Evolutionary conservation across 768 basidiomycete genomes (phyloP).

Genomic region (Xerocomellus amylosporus): DNA sequence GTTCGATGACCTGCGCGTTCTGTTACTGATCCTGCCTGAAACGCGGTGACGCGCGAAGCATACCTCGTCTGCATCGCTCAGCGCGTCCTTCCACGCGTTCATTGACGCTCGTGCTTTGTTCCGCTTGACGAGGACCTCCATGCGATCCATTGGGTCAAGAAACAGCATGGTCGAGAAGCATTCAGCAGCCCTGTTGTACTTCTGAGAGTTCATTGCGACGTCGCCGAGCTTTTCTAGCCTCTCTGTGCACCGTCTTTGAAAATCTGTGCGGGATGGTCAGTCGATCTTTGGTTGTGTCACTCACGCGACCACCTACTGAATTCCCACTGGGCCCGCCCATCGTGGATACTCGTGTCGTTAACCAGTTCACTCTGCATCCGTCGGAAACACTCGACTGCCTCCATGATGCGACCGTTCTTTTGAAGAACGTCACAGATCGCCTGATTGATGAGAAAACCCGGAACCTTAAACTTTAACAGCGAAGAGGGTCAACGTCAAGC

Average conservation of each 20-base stretch:
- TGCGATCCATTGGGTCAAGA: too few relatives aligned
- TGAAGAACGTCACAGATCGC: background rate
- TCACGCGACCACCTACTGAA: background rate
- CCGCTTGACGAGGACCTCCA: too few relatives aligned
- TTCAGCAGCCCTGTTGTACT: too few relatives aligned
- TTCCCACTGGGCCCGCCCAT: background rate
- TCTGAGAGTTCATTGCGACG: too few relatives aligned
- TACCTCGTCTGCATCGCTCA: too few relatives aligned
- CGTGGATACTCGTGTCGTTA: background rate
- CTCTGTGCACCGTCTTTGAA: background rate
- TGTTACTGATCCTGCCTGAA: background rate
- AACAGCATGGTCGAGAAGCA: too few relatives aligned
- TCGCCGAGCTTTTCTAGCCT: too few relatives aligned
- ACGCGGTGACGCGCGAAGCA: too few relatives aligned
- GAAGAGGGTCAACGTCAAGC: background rate
- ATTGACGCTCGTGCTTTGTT: too few relatives aligned
- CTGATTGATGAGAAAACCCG: background rate
- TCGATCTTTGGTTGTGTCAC: background rate
- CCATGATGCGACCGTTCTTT: background rate
- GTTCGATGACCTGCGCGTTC: background rate
- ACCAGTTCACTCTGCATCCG: background rate
- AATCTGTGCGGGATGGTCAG: background rate
- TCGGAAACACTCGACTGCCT: background rate
- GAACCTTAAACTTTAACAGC: background rate
- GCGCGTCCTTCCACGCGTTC: too few relatives aligned